A percentile compares a stretch with the other conserved stretches of the same genome.
Evolutionary conservation across 176 grass and related monocot species (phyloP).

Genomic region (Bonia amplexicaulis): DNA sequence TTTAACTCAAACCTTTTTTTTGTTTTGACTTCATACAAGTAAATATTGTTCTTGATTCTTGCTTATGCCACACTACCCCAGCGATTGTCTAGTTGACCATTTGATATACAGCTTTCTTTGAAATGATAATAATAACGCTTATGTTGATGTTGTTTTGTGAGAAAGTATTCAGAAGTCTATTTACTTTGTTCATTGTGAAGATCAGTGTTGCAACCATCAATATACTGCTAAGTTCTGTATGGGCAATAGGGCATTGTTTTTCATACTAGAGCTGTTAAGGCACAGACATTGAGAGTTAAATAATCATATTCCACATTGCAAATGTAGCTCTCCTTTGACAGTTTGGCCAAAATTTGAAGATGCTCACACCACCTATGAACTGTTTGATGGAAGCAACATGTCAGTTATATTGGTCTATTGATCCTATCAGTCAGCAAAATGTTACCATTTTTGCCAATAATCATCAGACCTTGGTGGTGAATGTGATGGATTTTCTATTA

Average conservation of each 20-base stretch:
- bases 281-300: background rate
- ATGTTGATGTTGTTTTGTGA: constrained; percentile 2
- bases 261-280: constrained; percentile 6
- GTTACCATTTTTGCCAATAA: background rate
- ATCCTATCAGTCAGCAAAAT: background rate
- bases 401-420: background rate
- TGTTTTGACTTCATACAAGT: background rate
- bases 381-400: background rate
- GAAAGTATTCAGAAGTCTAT: constrained; percentile 1
- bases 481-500: constrained; percentile 6
- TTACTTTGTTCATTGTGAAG: constrained; percentile 5
- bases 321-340: background rate
- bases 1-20: constrained; percentile 6
- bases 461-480: background rate
- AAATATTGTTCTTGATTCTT: background rate
- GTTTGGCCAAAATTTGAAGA: background rate
- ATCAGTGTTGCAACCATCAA: background rate
- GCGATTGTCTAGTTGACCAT: background rate
- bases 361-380: background rate
- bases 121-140: background rate
- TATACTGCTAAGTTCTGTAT: background rate
- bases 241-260: background rate
- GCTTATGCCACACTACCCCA: background rate
- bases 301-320: background rate
- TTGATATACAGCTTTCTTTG: background rate